Percentiles rank a stretch among this genome's conserved stretches.
Conservation (phyloP, 495 filamentous ascomycete species). For the Tuber calosporum region DNA sequence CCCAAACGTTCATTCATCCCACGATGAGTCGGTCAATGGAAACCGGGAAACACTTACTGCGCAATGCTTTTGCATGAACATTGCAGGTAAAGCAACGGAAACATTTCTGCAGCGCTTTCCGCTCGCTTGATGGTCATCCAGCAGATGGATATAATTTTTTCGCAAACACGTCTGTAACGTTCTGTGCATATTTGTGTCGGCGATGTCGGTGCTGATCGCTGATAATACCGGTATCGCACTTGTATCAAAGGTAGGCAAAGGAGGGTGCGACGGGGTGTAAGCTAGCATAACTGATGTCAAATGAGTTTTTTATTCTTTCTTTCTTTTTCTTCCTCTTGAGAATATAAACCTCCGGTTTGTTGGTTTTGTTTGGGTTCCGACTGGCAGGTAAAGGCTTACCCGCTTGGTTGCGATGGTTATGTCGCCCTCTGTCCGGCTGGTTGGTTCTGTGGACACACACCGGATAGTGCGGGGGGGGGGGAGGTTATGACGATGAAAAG, state of each 20-base stretch:
- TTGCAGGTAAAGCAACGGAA: neutral
- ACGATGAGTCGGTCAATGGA: neutral
- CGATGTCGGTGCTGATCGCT: conserved; percentile 1
- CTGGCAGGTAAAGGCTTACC: neutral
- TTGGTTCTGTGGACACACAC: neutral
- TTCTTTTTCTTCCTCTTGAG: neutral
- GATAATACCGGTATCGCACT: neutral
- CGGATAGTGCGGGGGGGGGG: neutral
- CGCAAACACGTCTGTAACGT: conserved; percentile 3
- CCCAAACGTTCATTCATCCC: neutral
- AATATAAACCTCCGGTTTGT: neutral
- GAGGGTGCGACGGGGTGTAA: neutral
- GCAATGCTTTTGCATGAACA: neutral
- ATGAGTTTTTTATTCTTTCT: neutral
- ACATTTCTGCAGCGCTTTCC: neutral
- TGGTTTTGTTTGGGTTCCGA: neutral
- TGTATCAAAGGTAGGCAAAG: conserved; percentile 1
- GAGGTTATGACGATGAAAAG: neutral
- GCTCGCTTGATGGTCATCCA: neutral
- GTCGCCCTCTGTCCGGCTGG: neutral
- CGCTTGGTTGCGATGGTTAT: neutral
- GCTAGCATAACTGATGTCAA: neutral
- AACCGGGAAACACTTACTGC: neutral
- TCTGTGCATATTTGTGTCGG: neutral
- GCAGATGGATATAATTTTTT: neutral